Evolutionary conservation across 192 early-diverging fungal genomes (phyloP).

Genomic region (Phlyctochytrium bullatum): DNA sequence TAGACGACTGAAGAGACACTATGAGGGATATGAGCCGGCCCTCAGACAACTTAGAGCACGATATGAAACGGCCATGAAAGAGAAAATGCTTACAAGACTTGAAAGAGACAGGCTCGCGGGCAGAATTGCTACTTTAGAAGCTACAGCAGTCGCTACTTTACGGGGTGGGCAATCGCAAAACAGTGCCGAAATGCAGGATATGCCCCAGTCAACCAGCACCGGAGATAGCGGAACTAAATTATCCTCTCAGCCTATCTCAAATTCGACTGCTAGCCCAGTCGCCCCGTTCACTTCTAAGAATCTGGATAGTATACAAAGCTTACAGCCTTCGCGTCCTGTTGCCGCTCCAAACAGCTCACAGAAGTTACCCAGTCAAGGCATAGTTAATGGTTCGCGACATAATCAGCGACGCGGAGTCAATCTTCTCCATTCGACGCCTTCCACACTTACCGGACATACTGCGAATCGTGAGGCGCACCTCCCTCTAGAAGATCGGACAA

Average conservation of each 20-base stretch:
- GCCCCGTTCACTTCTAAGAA: no score
- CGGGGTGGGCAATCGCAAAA: conserved; percentile 5
- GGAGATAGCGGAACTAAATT: no score
- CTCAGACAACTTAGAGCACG: conserved; percentile 40
- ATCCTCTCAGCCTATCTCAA: no score
- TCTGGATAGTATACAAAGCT: no score
- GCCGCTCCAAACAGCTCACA: not conserved
- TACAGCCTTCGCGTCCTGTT: no score
- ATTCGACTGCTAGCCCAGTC: no score
- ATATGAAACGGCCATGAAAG: conserved; percentile 58
- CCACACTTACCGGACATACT: conserved; percentile 13
- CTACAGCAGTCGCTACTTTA: not conserved
- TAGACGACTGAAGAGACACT: conserved; percentile 55
- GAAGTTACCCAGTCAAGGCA: no score
- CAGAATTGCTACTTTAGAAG: conserved; percentile 27
- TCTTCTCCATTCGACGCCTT: no score
- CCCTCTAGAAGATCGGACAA: conserved; percentile 37
- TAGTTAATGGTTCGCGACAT: no score
- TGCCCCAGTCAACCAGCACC: no score
- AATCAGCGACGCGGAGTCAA: no score
- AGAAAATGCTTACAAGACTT: conserved; percentile 55
- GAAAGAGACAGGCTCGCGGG: conserved; percentile 50
- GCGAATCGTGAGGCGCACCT: conserved; percentile 17
- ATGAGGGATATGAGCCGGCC: conserved; percentile 48
- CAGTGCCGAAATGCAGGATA: no score